Conservation (phyloP, 345 rosid genomes). For the Brassica cretica region DNA sequence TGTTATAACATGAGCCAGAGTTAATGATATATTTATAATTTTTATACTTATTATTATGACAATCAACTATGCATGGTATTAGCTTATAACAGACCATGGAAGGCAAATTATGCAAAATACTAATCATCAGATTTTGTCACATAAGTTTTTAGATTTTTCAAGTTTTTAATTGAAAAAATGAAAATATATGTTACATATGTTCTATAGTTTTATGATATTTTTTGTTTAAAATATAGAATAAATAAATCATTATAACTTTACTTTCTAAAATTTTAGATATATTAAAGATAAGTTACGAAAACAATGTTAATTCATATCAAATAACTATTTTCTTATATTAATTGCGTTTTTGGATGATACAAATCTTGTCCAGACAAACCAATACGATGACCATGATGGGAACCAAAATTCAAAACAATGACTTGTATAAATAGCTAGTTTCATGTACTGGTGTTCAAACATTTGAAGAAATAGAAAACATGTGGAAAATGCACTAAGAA, state of each 20-base stretch:
- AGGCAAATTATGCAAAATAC: not conserved
- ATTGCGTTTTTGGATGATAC: not conserved
- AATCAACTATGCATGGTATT: not conserved
- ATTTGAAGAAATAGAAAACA: not conserved
- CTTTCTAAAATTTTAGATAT: not conserved
- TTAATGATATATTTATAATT: not conserved
- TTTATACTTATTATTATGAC: not conserved
- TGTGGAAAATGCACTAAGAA: conserved; percentile 19
- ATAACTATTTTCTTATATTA: not conserved
- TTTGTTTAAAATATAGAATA: not conserved
- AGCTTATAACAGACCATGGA: not conserved
- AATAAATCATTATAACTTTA: not conserved
- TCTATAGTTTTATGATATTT: not conserved
- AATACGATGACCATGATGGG: not conserved
- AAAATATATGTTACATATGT: not conserved
- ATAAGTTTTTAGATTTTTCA: not conserved
- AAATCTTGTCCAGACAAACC: not conserved
- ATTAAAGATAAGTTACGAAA: not conserved
- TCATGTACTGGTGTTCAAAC: not conserved
- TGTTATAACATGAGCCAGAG: not conserved
- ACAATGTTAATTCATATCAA: not conserved
- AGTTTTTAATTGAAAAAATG: not conserved
- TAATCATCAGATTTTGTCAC: not conserved
- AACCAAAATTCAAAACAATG: not conserved
- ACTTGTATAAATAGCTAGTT: not conserved